These are phyloP conservation scores for Candida tetrigidarum DNA, from an alignment of 1,139 yeast genomes.

Conservation along the genomic window DNA sequence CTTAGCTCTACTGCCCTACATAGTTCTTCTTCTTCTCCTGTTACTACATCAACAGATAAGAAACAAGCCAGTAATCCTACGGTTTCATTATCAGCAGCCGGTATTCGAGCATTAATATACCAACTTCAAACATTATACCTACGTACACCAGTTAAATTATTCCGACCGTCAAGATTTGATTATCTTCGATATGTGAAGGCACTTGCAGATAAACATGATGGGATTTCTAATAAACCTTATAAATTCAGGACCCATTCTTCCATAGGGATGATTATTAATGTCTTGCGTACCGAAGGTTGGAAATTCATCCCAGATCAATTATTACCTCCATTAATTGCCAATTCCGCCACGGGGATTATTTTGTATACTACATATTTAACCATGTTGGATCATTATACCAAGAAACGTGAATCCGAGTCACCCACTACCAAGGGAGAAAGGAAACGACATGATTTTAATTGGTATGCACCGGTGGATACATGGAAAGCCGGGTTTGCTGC, in stretches of 20 bases:
- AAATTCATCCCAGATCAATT: conserved; percentile 81
- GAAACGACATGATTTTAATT: conserved; percentile 16
- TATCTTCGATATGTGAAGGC: conserved; percentile 69
- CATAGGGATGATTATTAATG: conserved; percentile 70
- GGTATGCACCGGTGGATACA: conserved; percentile 53
- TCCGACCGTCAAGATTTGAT: conserved; percentile 90
- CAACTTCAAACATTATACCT: conserved; percentile 80
- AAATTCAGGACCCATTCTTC: conserved; percentile 75
- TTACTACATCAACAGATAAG: neutral
- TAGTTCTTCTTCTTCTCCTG: no score
- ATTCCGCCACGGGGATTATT: conserved; percentile 84
- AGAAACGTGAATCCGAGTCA: conserved; percentile 11
- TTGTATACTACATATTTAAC: conserved; percentile 81
- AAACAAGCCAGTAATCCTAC: conserved; percentile 35
- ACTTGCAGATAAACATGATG: conserved; percentile 50
- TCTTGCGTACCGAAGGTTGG: conserved; percentile 84
- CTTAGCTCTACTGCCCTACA: neutral
- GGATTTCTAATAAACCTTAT: conserved; percentile 61
- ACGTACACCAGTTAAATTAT: conserved; percentile 83
- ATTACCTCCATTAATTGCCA: conserved; percentile 85
- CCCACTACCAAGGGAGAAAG: no score
- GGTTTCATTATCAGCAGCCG: conserved; percentile 67
- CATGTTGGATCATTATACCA: conserved; percentile 39
- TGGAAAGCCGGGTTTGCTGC: conserved; percentile 85
- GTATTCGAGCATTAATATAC: conserved; percentile 79